These are phyloP conservation scores for Leccinellum rugosiceps DNA, from an alignment of 768 basidiomycete genomes.

Conservation along the genomic window DNA sequence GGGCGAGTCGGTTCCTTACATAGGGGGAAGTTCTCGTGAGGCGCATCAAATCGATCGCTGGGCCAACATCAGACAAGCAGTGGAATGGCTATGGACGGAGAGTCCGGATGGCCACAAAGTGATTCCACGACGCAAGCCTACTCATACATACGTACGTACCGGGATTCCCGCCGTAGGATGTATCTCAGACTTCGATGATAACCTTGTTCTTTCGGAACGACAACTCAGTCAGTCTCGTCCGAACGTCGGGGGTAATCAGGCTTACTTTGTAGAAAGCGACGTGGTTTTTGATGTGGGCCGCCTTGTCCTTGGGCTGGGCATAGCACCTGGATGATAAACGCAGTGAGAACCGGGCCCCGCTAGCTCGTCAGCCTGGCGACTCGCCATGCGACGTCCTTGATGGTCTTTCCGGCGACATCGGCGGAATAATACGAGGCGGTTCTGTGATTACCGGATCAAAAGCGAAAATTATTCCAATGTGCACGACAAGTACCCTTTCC, in stretches of 20 bases:
- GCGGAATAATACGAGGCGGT: conserved; percentile 66
- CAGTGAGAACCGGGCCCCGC: neutral
- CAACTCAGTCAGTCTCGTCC: neutral
- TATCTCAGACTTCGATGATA: conserved; percentile 13
- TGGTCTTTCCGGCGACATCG: conserved; percentile 42
- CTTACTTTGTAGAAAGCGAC: conserved; percentile 78
- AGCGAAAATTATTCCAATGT: neutral
- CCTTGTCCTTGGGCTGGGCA: conserved; percentile 51
- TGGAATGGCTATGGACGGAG: neutral
- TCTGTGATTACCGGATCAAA: conserved; percentile 31
- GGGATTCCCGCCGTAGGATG: neutral
- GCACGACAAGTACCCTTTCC: conserved; percentile 58
- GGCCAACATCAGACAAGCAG: neutral
- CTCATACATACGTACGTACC: neutral
- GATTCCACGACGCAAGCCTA: no score
- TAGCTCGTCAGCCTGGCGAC: conserved; percentile 13
- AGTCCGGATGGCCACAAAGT: neutral
- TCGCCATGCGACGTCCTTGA: conserved; percentile 68
- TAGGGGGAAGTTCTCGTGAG: neutral
- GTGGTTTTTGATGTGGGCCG: conserved; percentile 59
- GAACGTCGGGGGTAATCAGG: neutral
- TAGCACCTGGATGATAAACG: conserved; percentile 56
- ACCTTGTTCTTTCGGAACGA: conserved; percentile 19
- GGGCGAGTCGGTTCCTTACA: neutral
- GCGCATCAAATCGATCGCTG: neutral